phyloP scores from a whole-genome alignment of 345 rosid genomes.

The Melaleuca quinquenervia region DNA sequence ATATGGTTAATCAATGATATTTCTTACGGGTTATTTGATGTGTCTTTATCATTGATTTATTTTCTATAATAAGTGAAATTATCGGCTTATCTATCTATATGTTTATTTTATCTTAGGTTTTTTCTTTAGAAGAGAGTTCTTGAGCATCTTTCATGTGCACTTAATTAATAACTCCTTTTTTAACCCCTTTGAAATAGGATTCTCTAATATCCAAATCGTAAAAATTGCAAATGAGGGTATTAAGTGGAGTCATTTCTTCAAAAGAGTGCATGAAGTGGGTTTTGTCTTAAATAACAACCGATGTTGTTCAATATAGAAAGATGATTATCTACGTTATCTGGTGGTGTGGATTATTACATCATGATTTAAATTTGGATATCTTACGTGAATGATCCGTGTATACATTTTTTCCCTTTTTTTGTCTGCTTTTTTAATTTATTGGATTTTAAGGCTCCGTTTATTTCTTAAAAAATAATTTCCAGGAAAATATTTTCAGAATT shows the following conservation, averaged over 20 bases:
- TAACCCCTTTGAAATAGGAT: neutral
- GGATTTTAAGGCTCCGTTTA: too few species aligned
- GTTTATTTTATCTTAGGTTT: neutral
- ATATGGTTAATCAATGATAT: too few species aligned
- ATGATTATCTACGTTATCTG: neutral
- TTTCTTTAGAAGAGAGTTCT: neutral
- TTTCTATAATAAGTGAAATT: neutral
- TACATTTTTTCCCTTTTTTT: neutral
- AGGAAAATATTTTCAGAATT: too few species aligned
- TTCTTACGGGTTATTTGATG: too few species aligned
- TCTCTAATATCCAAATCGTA: accelerated
- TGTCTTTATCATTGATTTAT: neutral
- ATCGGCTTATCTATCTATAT: neutral
- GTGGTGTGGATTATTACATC: neutral
- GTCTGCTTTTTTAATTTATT: accelerated
- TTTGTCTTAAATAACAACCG: neutral
- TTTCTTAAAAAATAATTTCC: too few species aligned
- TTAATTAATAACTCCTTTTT: neutral
- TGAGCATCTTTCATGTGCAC: neutral
- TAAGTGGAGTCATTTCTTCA: neutral
- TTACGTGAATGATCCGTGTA: neutral
- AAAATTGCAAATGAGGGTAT: neutral
- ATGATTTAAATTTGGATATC: neutral
- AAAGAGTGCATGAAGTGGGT: neutral
- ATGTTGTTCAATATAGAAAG: neutral